Evolutionary conservation across 257 asterid species (phyloP).

Genomic region (Fraxinus anomala): DNA sequence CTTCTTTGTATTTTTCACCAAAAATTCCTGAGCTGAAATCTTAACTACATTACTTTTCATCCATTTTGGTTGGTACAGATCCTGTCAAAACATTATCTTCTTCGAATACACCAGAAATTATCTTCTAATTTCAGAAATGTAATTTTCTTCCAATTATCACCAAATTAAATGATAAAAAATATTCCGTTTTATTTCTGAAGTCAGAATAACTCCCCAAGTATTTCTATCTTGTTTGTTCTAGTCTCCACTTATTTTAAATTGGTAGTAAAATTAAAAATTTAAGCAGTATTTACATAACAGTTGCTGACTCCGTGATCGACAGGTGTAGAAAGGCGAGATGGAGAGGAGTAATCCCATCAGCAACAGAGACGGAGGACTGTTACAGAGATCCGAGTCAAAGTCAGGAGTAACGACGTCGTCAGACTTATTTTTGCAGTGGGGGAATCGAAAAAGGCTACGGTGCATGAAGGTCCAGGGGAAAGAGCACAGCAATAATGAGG

Average conservation of each 20-base stretch:
- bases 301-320: conserved; percentile 29
- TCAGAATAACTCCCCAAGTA: background rate
- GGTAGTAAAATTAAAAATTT: background rate
- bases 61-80: background rate
- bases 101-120: background rate
- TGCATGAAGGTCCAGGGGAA: conserved; percentile 74
- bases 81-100: background rate
- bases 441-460: conserved; percentile 72
- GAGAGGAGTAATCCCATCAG: conserved; percentile 57
- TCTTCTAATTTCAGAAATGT: background rate
- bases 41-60: background rate
- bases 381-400: conserved; percentile 59
- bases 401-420: conserved; percentile 58
- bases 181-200: background rate
- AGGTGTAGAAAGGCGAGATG: conserved; percentile 53
- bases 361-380: conserved; percentile 45
- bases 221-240: background rate
- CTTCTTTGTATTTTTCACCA: background rate
- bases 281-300: conserved; percentile 21
- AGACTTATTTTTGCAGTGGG: conserved; percentile 84
- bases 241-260: conserved; percentile 5
- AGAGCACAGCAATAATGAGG: conserved; percentile 43
- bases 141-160: background rate
- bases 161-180: background rate
- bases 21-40: background rate